Conservation (phyloP, 1,139 yeast species). For the Kodamaea fungicola region DNA sequence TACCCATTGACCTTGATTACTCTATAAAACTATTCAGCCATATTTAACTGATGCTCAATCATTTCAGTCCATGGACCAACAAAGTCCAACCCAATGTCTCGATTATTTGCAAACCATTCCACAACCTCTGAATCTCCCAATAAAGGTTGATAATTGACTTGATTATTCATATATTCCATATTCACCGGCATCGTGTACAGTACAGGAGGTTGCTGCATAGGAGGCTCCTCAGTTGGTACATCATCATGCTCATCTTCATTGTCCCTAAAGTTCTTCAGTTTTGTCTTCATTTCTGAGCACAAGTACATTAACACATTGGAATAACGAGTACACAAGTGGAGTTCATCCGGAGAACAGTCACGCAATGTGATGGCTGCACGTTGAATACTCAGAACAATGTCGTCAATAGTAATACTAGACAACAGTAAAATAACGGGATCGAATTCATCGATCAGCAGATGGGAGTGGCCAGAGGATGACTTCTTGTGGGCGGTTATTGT, state of each 20-base stretch:
- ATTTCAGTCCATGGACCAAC: slow-evolving; percentile 89
- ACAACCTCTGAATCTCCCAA: slow-evolving; percentile 55
- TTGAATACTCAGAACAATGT: slow-evolving; percentile 64
- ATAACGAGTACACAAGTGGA: slow-evolving; percentile 78
- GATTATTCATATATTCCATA: slow-evolving; percentile 3
- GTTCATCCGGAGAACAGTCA: slow-evolving; percentile 86
- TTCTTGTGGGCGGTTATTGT: slow-evolving; percentile 54
- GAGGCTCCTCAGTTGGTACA: not conserved
- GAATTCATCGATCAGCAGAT: slow-evolving; percentile 21
- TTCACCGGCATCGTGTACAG: slow-evolving; percentile 1
- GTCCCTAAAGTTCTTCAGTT: slow-evolving; percentile 17
- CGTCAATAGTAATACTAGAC: slow-evolving; percentile 66
- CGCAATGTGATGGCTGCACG: slow-evolving; percentile 71
- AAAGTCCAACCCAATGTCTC: slow-evolving; percentile 71
- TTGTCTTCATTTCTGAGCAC: slow-evolving; percentile 67
- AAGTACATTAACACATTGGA: slow-evolving; percentile 77
- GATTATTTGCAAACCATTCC: slow-evolving; percentile 70
- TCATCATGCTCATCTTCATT: slow-evolving; percentile 4
- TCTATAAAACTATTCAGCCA: slow-evolving; percentile 6
- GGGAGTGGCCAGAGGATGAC: slow-evolving; percentile 4
- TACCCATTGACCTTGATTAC: too few relatives aligned
- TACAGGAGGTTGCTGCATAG: not conserved
- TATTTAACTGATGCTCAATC: slow-evolving; percentile 59
- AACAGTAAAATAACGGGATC: slow-evolving; percentile 56
- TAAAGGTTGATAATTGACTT: slow-evolving; percentile 7